These are phyloP conservation scores for Candida dubliniensis DNA, from an alignment of 1,139 yeast genomes.

Conservation along the genomic window DNA sequence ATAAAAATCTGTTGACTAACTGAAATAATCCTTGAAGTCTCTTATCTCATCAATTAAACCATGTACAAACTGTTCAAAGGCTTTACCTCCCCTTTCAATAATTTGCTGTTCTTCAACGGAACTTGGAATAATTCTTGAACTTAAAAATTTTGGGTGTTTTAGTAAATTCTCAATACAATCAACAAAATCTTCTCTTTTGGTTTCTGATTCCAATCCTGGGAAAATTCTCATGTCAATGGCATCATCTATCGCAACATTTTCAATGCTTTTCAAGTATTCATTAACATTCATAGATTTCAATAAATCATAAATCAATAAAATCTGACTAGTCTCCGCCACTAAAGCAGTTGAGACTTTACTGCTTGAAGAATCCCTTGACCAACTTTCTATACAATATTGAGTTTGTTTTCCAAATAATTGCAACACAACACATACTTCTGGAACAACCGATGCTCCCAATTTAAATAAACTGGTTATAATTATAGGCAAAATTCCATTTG, in stretches of 20 bases:
- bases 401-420: constrained; percentile 68
- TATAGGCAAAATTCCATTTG: constrained; percentile 74
- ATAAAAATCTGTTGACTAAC: constrained; percentile 5
- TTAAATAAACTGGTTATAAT: constrained; percentile 58
- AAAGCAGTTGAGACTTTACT: constrained; percentile 63
- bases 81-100: constrained; percentile 45
- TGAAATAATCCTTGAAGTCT: constrained; percentile 50
- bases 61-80: constrained; percentile 43
- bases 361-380: constrained; percentile 61
- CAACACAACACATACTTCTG: constrained; percentile 67
- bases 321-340: constrained; percentile 76
- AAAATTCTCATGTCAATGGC: constrained; percentile 38
- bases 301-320: constrained; percentile 65
- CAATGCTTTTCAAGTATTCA: constrained; percentile 31
- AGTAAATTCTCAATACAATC: constrained; percentile 66
- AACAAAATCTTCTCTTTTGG: constrained; percentile 52
- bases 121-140: constrained; percentile 66
- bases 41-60: constrained; percentile 55
- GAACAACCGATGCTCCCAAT: constrained; percentile 62
- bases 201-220: constrained; percentile 62
- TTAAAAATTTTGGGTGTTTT: constrained; percentile 82
- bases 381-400: constrained; percentile 58
- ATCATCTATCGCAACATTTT: constrained; percentile 16
- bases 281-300: constrained; percentile 50
- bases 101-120: constrained; percentile 62